Percentiles rank a stretch among this genome's conserved stretches.
Evolutionary conservation across 352 stramenopile species (phyloP).

Genomic region (Globisporangium ultimum): DNA sequence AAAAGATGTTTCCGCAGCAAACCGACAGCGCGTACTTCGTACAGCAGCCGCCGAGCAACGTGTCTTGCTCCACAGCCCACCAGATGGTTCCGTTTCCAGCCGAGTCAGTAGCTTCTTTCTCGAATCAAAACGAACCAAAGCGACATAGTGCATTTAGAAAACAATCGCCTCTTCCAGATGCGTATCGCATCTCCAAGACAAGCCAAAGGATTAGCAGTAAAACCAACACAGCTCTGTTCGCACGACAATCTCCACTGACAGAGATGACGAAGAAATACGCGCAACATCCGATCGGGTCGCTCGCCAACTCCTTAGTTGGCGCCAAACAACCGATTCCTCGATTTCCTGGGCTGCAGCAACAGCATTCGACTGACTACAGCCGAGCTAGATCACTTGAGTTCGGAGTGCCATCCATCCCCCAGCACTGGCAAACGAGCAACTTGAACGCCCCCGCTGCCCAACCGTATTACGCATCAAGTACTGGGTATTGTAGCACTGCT

Average conservation of each 20-base stretch:
- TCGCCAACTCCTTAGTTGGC: not conserved
- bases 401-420: not conserved
- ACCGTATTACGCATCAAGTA: not conserved
- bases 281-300: not conserved
- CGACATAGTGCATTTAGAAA: conserved; percentile 1
- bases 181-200: conserved; percentile 4
- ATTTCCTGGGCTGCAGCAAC: conserved; percentile 3
- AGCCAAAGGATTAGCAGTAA: not conserved
- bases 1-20: conserved; percentile 23
- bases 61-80: conserved; percentile 1
- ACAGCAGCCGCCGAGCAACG: conserved; percentile 1
- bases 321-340: not conserved
- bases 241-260: conserved; percentile 10
- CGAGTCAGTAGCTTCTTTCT: conserved; percentile 1
- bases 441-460: not conserved
- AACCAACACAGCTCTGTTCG: not conserved
- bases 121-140: not conserved
- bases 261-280: conserved; percentile 10
- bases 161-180: conserved; percentile 14
- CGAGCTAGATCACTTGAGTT: not conserved
- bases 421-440: not conserved
- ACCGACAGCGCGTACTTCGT: not conserved
- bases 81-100: conserved; percentile 17
- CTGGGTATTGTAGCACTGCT: not conserved
- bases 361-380: not conserved